Conservation (phyloP, 2,329 filamentous ascomycete genomes). For the Trichoderma guizhouense region DNA sequence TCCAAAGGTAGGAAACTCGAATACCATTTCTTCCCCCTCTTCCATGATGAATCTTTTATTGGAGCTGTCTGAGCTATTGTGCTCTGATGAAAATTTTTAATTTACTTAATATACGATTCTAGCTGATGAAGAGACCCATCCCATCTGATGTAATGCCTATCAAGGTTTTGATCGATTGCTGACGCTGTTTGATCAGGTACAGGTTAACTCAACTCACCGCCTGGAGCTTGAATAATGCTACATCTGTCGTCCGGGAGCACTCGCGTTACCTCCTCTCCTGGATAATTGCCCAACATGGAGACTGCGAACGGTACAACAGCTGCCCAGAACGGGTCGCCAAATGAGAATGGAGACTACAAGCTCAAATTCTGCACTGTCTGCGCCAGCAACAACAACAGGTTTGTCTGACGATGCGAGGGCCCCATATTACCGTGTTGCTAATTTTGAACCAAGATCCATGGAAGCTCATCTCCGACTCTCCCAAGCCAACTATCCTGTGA, state of each 20-base stretch:
- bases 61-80: constrained; percentile 71
- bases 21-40: constrained; percentile 7
- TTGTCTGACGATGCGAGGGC: constrained; percentile 30
- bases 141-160: not conserved
- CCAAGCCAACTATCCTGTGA: constrained; percentile 84
- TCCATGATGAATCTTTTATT: constrained; percentile 58
- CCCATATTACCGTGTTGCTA: not conserved
- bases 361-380: constrained; percentile 98
- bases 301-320: constrained; percentile 39
- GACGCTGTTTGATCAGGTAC: not conserved
- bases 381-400: constrained; percentile 96
- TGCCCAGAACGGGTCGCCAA: constrained; percentile 43
- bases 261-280: constrained; percentile 12
- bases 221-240: constrained; percentile 26
- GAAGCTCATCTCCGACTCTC: constrained; percentile 95
- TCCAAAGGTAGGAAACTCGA: constrained; percentile 24
- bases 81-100: constrained; percentile 60
- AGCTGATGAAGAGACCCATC: constrained; percentile 32
- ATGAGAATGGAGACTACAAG: constrained; percentile 66
- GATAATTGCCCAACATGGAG: constrained; percentile 37
- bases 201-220: not conserved
- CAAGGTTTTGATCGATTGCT: not conserved
- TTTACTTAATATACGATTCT: constrained; percentile 51
- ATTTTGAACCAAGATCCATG: constrained; percentile 54
- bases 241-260: not conserved